Evolutionary conservation across 257 asterid species (phyloP), one percentile per base, ranked within the genome.

Genomic region (Scutellaria galericulata): DNA sequence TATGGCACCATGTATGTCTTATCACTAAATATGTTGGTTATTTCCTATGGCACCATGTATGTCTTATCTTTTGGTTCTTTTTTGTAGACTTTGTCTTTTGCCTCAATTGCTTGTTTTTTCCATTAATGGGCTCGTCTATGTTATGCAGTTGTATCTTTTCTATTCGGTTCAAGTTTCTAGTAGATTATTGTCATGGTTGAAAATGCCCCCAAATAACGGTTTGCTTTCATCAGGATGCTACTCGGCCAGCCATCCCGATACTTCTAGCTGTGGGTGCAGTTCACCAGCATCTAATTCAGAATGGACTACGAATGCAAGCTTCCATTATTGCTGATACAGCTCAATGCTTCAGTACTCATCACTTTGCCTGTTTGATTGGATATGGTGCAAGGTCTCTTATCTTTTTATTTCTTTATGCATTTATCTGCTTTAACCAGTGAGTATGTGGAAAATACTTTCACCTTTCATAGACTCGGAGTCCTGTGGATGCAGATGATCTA

Each of bases 341-440:
- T 77, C 98, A 95, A 85, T 95, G 98, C 95, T 95, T 95, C 86
- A 95, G 99, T 67, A 95, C 99, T 74, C 99, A 95, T 84, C 99
- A 95, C 64, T 95, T 95, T 83, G 99, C 99, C 75, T 95, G 98
- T 81, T 86, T 95, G 86, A 92, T 95, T 41, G 99, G 99, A 83
- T 95, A 88, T 86, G 99, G 99, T 53, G 99, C 99, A 75, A 95
- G 99, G 99, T 83, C 59, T 78, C 74, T 64, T 39, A 48, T 80
- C 61, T 72, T 78, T 57, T 65, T 7, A 61, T 41, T 59, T 20
- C 44, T 20, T 67, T 39, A 53, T 72, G 70, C 45, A 27, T 70
- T 44, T 31, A 31, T 31, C 5, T 31, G 37, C 37, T 31, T 31
- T 4, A 31, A 63, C 58, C 51, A 47, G 42, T 76, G 22, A 11